Base-by-base conservation (phyloP, 257 asterid species). In the Solanum stenotomum region DNA sequence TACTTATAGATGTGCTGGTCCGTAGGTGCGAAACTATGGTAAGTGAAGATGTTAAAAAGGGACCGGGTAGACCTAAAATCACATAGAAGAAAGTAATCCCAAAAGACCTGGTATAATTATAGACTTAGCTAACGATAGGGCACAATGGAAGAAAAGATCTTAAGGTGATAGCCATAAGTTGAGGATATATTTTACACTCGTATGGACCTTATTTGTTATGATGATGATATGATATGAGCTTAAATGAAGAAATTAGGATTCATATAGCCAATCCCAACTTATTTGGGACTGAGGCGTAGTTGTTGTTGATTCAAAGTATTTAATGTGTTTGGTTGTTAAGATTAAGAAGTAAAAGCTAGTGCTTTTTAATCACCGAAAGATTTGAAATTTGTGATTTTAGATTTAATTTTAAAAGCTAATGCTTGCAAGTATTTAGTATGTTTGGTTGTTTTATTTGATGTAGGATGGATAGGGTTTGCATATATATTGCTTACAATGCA, bases 381-480 rank as follows among this genome's bases (percentile, higher is more conserved):
- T 40, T 8, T 38, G 42, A 27, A 68, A 27, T 27, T 25, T 14
- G 22, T 70, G 38, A 70, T 70, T 70, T 31, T 14, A 13, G 38
- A 70, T 70, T 70, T 29, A 29, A 35, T 29, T 27, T 68, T 13
- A 12, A 68, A 68, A 27, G 75, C 37, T 68, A 70, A 29, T 29
- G 16, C 74, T 68, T 68, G 76, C 3, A 27, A 68, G 76, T 68
- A 29, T 68, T 68, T 68, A 68, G 37, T 68, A 68, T 68, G 35
- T 71, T 71, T 70, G 77, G 38, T 71, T 77, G 84, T 77, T 76
- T 76, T 33, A 38, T 3, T 77, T 76, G 34, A 77, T 77, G 84
- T 56, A 77, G 84, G 84, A 77, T 77, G 59, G 84, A 77, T 77
- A 77, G 34, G 59, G 84, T 77, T 77, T 77, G 84, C 84, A 77